Base-by-base conservation (phyloP, 352 stramenopile genomes). In the Globisporangium acanthophoron region DNA sequence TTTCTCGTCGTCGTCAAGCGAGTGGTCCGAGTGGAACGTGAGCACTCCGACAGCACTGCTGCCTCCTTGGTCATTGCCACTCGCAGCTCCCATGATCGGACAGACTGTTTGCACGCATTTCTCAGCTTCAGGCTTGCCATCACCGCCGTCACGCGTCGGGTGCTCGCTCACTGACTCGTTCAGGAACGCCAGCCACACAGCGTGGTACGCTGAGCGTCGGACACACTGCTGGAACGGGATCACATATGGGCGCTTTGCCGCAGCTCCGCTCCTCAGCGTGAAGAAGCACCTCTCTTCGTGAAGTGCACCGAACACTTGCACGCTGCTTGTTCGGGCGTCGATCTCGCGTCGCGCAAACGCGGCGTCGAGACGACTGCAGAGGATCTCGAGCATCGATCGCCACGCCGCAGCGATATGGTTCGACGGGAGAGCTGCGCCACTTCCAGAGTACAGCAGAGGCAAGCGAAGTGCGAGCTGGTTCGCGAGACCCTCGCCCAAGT, bases 251-350 rank as follows among this genome's bases (percentile, higher is more conserved):
- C 46, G 51, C 51, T 47, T 64, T 12, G 31, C 27, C 7, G 49
- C 24, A 11, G 11, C 20, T 52, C 40, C 39, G 24, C 24, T 0
- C 21, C 21, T 35, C 2, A 65, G 35, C 1, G 54, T 40, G 18
- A 65, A 65, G 45, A 56, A 61, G 47, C 56, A 54, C 18, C 50
- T 39, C 18, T n/a, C 59, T 16, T 61, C 59, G 16, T 24, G 16
- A 0, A 57, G 27, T 37, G 49, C 46, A 15, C 59, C 59, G 31
- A 47, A 57, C 8, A 65, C 39, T 20, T 61, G 59, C 16, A 65
- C 35, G 21, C 46, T 52, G 21, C 46, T 52, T 3, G 44, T 8
- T 18, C 54, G 41, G 8, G 5, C 15, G 8, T n/a, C 20, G 16
- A 61, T n/a, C 13, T 20, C 2, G 12, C 37, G 44, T 18, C 21